Conservation (phyloP, 139 green algal species). For the Tetraselmis chui region DNA sequence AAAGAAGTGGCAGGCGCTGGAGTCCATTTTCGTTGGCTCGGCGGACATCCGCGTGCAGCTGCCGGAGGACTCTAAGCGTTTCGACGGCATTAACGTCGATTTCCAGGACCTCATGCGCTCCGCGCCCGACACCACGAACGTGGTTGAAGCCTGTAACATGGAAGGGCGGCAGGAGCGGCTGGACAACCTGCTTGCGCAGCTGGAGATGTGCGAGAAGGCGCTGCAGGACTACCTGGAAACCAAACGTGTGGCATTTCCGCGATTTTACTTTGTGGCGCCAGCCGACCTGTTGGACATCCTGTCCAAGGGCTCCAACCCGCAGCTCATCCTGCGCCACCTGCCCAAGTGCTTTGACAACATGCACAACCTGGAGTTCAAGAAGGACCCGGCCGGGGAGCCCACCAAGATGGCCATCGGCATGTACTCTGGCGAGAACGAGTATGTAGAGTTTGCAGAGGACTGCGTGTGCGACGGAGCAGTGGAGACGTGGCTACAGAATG, state of each 20-base stretch:
- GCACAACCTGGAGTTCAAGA: slow-evolving; percentile 76
- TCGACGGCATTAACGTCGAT: slow-evolving; percentile 77
- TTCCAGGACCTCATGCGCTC: slow-evolving; percentile 77
- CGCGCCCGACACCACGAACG: slow-evolving; percentile 66
- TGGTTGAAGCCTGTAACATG: slow-evolving; percentile 84
- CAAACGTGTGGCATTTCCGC: slow-evolving; percentile 84
- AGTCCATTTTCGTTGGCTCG: slow-evolving; percentile 82
- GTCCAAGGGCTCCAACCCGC: slow-evolving; percentile 76
- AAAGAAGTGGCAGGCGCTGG: slow-evolving; percentile 85
- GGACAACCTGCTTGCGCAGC: slow-evolving; percentile 72
- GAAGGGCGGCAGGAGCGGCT: slow-evolving; percentile 80
- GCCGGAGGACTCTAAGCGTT: slow-evolving; percentile 79
- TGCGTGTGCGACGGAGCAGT: slow-evolving; percentile 74
- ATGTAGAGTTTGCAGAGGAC: slow-evolving; percentile 66
- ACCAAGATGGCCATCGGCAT: slow-evolving; percentile 76
- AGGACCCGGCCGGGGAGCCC: slow-evolving; percentile 27
- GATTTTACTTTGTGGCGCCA: slow-evolving; percentile 91
- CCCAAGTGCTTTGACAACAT: slow-evolving; percentile 90
- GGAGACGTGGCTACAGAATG: slow-evolving; percentile 69
- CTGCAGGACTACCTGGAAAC: slow-evolving; percentile 89
- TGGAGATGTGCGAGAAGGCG: slow-evolving; percentile 91
- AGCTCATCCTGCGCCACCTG: slow-evolving; percentile 77
- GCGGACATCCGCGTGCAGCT: slow-evolving; percentile 88
- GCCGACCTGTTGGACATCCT: slow-evolving; percentile 89
- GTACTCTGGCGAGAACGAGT: slow-evolving; percentile 76